These are phyloP conservation scores for Globisporangium carolinianum DNA, from an alignment of 352 stramenopile species.

Conservation along the genomic window DNA sequence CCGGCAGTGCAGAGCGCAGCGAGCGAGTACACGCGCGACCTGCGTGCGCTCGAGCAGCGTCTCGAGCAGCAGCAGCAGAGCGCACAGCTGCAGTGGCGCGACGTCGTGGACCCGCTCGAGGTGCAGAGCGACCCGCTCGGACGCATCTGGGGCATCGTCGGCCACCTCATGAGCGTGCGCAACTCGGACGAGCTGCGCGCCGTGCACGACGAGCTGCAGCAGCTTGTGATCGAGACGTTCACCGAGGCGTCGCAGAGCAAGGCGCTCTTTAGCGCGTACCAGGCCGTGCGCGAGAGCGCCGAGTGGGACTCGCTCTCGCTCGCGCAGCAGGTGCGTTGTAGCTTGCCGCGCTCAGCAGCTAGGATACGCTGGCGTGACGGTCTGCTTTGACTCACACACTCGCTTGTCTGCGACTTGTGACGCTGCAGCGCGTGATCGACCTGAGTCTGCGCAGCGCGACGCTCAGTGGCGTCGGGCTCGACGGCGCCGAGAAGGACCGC, in stretches of 20 bases:
- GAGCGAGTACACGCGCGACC: slow-evolving; percentile 37
- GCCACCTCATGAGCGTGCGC: slow-evolving; percentile 96
- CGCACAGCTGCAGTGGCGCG: slow-evolving; percentile 55
- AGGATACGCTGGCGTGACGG: not conserved
- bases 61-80: slow-evolving; percentile 12
- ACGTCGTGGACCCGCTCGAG: slow-evolving; percentile 91
- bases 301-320: slow-evolving; percentile 49
- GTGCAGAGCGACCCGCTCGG: slow-evolving; percentile 87
- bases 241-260: slow-evolving; percentile 91
- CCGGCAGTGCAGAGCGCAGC: slow-evolving; percentile 50
- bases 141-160: slow-evolving; percentile 93
- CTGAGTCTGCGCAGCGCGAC: slow-evolving; percentile 83
- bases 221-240: slow-evolving; percentile 91
- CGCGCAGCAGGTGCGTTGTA: slow-evolving; percentile 47
- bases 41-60: slow-evolving; percentile 37
- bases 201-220: slow-evolving; percentile 91
- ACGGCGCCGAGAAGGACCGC: slow-evolving; percentile 83
- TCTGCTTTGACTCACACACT: no score
- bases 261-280: slow-evolving; percentile 88
- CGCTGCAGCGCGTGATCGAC: slow-evolving; percentile 82
- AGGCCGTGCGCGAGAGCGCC: slow-evolving; percentile 59
- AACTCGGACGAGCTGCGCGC: slow-evolving; percentile 92
- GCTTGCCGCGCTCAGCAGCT: not conserved
- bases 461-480: slow-evolving; percentile 91
- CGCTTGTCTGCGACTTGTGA: no score